Evolutionary conservation across 2,329 filamentous ascomycete genomes (phyloP).

Genomic region (Botrytis aclada): DNA sequence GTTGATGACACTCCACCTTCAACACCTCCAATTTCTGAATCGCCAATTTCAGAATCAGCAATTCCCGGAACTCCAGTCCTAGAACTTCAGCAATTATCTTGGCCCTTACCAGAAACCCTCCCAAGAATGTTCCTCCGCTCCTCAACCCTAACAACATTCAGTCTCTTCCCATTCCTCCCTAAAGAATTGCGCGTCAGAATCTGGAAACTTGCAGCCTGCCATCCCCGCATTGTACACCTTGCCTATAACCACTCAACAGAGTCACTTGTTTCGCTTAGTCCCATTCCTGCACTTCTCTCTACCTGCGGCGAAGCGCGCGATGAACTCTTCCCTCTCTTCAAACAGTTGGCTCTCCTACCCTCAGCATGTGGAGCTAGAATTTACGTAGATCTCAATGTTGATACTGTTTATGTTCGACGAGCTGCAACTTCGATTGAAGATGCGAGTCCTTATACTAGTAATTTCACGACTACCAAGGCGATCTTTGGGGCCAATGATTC

Average conservation of each 20-base stretch:
- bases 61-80: not conserved
- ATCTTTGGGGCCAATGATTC: conserved; percentile 2
- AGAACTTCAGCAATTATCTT: conserved; percentile 2
- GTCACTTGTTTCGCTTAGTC: conserved; percentile 12
- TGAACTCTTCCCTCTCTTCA: not conserved
- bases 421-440: conserved; percentile 6
- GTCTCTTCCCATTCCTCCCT: not conserved
- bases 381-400: conserved; percentile 4
- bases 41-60: not conserved
- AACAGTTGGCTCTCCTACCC: not conserved
- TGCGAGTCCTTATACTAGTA: not conserved
- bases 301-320: conserved; percentile 7
- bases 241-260: conserved; percentile 1
- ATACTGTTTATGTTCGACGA: conserved; percentile 11
- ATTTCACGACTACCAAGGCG: conserved; percentile 10
- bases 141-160: conserved; percentile 4
- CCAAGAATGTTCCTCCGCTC: conserved; percentile 9
- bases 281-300: conserved; percentile 7
- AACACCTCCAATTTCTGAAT: not conserved
- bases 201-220: conserved; percentile 4
- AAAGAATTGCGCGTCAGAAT: conserved; percentile 14
- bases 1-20: not conserved
- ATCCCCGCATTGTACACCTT: conserved; percentile 7
- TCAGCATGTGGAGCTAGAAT: not conserved
- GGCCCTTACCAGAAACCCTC: conserved; percentile 1